phyloP scores from a whole-genome alignment of 371 early-diverging fungal genomes.

The Lichtheimia hyalospora region DNA sequence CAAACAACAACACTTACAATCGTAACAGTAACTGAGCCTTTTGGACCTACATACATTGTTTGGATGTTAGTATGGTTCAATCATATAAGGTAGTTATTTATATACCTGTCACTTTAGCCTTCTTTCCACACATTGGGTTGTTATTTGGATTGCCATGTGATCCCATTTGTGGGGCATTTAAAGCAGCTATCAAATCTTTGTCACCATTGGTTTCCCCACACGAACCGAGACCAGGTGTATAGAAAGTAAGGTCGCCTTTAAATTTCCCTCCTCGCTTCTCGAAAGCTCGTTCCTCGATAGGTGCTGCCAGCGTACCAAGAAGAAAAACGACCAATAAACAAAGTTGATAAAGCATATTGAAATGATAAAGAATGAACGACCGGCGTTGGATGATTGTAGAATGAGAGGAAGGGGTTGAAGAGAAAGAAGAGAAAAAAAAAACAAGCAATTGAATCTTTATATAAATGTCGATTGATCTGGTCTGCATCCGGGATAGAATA shows the following conservation, averaged over 20 bases:
- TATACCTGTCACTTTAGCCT: conserved; percentile 16
- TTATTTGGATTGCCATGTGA: conserved; percentile 32
- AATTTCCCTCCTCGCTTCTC: conserved; percentile 1
- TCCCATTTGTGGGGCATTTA: conserved; percentile 53
- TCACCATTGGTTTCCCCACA: conserved; percentile 25
- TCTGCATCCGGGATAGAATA: too few relatives aligned
- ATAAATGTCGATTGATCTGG: too few relatives aligned
- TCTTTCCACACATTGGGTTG: conserved; percentile 38
- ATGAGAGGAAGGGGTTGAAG: conserved; percentile 13
- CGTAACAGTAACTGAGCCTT: conserved; percentile 34
- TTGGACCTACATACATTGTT: not conserved
- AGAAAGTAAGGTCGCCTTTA: conserved; percentile 43
- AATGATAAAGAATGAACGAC: not conserved
- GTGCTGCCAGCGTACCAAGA: conserved; percentile 15
- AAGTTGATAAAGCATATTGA: conserved; percentile 3
- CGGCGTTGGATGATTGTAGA: conserved; percentile 7
- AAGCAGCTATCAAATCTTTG: conserved; percentile 35
- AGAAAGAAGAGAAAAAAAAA: not conserved
- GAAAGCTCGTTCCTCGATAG: not conserved
- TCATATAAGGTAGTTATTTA: too few relatives aligned
- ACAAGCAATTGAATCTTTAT: too few relatives aligned
- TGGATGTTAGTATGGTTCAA: too few relatives aligned
- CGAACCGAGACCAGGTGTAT: conserved; percentile 30
- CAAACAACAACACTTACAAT: conserved; percentile 12
- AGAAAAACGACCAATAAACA: conserved; percentile 1